Evolutionary conservation across 768 basidiomycete species (phyloP).

Genomic region (Trametes cingulata): DNA sequence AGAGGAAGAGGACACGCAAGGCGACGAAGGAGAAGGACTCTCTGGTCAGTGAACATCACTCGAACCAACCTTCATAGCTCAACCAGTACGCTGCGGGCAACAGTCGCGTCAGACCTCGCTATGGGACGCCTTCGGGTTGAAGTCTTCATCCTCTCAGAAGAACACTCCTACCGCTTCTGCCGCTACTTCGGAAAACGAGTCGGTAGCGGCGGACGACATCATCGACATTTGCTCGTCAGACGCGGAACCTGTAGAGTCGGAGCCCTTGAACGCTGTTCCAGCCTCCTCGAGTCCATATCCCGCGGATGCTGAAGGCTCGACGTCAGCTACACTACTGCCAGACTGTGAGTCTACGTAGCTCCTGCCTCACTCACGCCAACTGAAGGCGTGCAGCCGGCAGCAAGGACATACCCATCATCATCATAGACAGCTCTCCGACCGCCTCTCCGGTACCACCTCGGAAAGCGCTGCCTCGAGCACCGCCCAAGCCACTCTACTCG

Average conservation of each 20-base stretch:
- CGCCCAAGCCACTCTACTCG: slow-evolving; percentile 41
- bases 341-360: not conserved
- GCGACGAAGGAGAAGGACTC: slow-evolving; percentile 2
- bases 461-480: slow-evolving; percentile 7
- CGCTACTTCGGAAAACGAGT: slow-evolving; percentile 13
- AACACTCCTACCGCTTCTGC: slow-evolving; percentile 8
- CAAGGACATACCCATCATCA: slow-evolving; percentile 41
- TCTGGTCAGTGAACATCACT: not conserved
- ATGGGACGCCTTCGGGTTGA: slow-evolving; percentile 11
- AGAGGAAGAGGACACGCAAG: not conserved
- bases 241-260: slow-evolving; percentile 1
- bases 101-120: slow-evolving; percentile 20
- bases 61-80: not conserved
- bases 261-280: not conserved
- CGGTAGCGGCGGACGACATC: not conserved
- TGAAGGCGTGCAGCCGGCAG: slow-evolving; percentile 25
- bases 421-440: slow-evolving; percentile 46
- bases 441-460: slow-evolving; percentile 20
- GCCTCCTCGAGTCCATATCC: not conserved
- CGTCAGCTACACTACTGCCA: not conserved
- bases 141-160: not conserved
- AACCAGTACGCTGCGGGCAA: not conserved
- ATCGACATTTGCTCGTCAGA: slow-evolving; percentile 18
- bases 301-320: not conserved
- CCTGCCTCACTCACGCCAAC: too few species aligned